Evolutionary conservation across 805 yeast genomes (phyloP), one percentile per base, ranked within the genome.

Genomic region (Hanseniaspora clermontiae): DNA sequence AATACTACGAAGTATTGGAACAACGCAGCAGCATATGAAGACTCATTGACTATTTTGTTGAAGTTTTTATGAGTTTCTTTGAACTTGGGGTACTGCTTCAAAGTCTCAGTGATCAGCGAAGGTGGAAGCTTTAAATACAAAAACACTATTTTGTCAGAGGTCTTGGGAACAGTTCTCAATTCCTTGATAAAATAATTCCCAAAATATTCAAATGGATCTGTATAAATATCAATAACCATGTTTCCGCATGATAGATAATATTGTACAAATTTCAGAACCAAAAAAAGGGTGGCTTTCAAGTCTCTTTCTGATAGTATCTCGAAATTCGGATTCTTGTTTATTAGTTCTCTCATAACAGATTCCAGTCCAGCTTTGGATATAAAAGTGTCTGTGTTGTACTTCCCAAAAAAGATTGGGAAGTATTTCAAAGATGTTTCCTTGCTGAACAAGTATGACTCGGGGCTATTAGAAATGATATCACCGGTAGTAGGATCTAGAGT

Each of bases 291-390:
- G 11, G 49, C 57, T 34, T 46, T 53, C 15, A 53, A 46, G 5
- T 53, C 57, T 32, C 57, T 45, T 38, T 53, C 57, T 6, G 57
- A 38, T 3, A 53, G 9, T 31, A 46, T 20, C n/a, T 53, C 57
- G 38, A 31, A 38, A 12, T 38, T 39, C 15, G 20, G 19, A 24
- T 53, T 53, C 9, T 19, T 15, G 10, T 32, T 39, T 8, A 53
- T 20, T 7, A 53, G 38, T 17, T 53, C 47, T 46, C 49, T 17
- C 36, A 53, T 31, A 15, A 53, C 43, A 24, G 34, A 17, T 37
- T 53, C 57, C 20, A 53, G n/a, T 0, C 57, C 57, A 20, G 51
- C 40, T 14, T 53, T 53, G 5, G 47, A 24, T 15, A 53, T n/a
- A 46, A 46, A 39, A 7, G 27, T 6, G 17, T 53, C 51, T 10